Evolutionary conservation across 768 basidiomycete species (phyloP).

Genomic region (Panus rudis): DNA sequence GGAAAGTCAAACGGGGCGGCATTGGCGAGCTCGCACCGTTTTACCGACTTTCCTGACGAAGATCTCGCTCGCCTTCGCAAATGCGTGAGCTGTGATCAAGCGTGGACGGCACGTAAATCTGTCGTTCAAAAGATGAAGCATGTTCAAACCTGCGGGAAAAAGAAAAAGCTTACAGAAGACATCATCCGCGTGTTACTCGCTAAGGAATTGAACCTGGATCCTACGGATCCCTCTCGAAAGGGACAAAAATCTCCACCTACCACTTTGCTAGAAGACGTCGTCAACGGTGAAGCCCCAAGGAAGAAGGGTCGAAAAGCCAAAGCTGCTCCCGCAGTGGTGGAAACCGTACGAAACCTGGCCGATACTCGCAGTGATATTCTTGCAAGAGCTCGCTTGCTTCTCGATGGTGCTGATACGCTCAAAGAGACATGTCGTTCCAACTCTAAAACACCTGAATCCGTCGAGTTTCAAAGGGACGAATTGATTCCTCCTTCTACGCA

Average conservation of each 20-base stretch:
- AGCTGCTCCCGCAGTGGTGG: slow-evolving; percentile 17
- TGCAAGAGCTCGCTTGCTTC: slow-evolving; percentile 30
- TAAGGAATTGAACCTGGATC: slow-evolving; percentile 34
- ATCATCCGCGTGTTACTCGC: slow-evolving; percentile 48
- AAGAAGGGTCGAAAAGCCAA: slow-evolving; percentile 31
- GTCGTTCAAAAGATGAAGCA: slow-evolving; percentile 57
- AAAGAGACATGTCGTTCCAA: background rate
- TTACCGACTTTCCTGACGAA: slow-evolving; percentile 35
- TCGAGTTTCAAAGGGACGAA: background rate
- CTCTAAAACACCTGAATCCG: background rate
- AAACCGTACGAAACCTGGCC: slow-evolving; percentile 39
- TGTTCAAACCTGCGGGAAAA: slow-evolving; percentile 62
- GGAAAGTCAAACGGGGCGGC: no score
- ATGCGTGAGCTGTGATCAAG: slow-evolving; percentile 58
- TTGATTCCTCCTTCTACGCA: slow-evolving; percentile 8
- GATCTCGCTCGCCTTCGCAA: slow-evolving; percentile 42
- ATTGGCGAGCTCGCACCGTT: no score
- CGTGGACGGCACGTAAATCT: slow-evolving; percentile 69
- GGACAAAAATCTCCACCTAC: slow-evolving; percentile 15
- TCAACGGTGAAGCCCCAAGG: slow-evolving; percentile 40
- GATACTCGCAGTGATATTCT: slow-evolving; percentile 40
- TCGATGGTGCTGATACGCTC: slow-evolving; percentile 10
- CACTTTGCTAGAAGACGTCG: slow-evolving; percentile 48
- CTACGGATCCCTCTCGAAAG: slow-evolving; percentile 3
- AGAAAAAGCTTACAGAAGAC: slow-evolving; percentile 42